Evolutionary conservation across 2,329 filamentous ascomycete genomes (phyloP).

Genomic region (Helminthosporium solani): DNA sequence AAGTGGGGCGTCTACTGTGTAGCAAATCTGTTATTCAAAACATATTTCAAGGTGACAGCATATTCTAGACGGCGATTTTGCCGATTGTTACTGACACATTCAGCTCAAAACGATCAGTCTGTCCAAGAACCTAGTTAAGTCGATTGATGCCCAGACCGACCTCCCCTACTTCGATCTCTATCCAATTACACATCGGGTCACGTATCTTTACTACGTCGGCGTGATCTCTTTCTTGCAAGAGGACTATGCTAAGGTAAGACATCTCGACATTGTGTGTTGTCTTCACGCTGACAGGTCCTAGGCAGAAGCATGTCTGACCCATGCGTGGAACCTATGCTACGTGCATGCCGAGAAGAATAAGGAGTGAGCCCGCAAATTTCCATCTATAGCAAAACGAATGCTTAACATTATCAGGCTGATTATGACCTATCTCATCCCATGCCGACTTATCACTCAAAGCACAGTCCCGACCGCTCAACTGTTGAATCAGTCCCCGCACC

Average conservation of each 20-base stretch:
- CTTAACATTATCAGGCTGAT: slow-evolving; percentile 66
- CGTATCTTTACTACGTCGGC: slow-evolving; percentile 94
- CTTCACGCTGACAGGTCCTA: slow-evolving; percentile 20
- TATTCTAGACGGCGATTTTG: too few species aligned
- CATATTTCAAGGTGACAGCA: slow-evolving; percentile 99
- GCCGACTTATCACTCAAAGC: slow-evolving; percentile 83
- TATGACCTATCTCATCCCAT: slow-evolving; percentile 91
- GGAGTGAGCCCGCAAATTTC: slow-evolving; percentile 62
- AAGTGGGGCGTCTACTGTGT: slow-evolving; percentile 99
- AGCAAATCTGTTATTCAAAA: slow-evolving; percentile 95
- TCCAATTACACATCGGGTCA: slow-evolving; percentile 86
- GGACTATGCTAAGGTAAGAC: slow-evolving; percentile 73
- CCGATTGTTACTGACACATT: too few species aligned
- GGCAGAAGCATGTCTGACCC: slow-evolving; percentile 60
- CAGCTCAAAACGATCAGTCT: slow-evolving; percentile 85
- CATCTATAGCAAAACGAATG: background rate
- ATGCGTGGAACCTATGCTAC: slow-evolving; percentile 82
- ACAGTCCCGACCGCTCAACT: slow-evolving; percentile 73
- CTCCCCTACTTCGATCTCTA: slow-evolving; percentile 79
- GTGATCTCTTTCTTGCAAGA: slow-evolving; percentile 94
- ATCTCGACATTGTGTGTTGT: background rate
- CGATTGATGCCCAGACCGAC: slow-evolving; percentile 74
- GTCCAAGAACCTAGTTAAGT: slow-evolving; percentile 85
- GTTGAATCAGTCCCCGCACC: slow-evolving; percentile 70
- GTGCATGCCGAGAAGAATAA: slow-evolving; percentile 71